Conservation (phyloP, 148 eudicot species). For the Rhododendron molle region DNA sequence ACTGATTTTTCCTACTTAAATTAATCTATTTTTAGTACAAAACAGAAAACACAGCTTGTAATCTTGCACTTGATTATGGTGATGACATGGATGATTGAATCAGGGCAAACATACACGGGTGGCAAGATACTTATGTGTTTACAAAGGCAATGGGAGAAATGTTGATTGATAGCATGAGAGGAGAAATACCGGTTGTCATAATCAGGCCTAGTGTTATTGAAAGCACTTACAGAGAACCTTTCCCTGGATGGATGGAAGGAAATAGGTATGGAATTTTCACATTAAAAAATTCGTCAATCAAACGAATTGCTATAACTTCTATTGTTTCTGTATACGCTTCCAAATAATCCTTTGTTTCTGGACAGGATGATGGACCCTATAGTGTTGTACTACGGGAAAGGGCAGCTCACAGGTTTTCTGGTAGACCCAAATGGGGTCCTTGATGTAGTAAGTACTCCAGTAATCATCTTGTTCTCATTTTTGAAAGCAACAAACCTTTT, state of each 20-base stretch:
- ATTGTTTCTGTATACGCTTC: too few species aligned
- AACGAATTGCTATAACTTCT: background rate
- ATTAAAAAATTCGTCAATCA: background rate
- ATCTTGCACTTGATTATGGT: background rate
- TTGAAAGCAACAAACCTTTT: background rate
- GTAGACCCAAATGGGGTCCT: constrained; percentile 86
- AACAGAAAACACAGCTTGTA: background rate
- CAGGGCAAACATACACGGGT: constrained; percentile 86
- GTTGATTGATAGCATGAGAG: constrained; percentile 71
- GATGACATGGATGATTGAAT: background rate
- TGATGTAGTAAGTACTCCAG: constrained; percentile 65
- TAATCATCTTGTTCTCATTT: background rate
- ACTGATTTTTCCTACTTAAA: background rate
- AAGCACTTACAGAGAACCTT: constrained; percentile 88
- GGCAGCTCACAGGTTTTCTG: constrained; percentile 84
- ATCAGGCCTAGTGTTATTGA: constrained; percentile 94
- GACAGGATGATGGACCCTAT: constrained; percentile 99
- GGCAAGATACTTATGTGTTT: constrained; percentile 98
- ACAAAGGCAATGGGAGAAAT: constrained; percentile 99
- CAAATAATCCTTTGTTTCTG: background rate
- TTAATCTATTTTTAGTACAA: background rate
- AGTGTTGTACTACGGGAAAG: constrained; percentile 81
- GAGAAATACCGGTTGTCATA: constrained; percentile 81
- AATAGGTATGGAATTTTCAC: constrained; percentile 46
- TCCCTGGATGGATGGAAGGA: constrained; percentile 99